Percentiles rank a stretch among this genome's conserved stretches.
Conservation (phyloP, 257 asterid species). For the Echium plantagineum region DNA sequence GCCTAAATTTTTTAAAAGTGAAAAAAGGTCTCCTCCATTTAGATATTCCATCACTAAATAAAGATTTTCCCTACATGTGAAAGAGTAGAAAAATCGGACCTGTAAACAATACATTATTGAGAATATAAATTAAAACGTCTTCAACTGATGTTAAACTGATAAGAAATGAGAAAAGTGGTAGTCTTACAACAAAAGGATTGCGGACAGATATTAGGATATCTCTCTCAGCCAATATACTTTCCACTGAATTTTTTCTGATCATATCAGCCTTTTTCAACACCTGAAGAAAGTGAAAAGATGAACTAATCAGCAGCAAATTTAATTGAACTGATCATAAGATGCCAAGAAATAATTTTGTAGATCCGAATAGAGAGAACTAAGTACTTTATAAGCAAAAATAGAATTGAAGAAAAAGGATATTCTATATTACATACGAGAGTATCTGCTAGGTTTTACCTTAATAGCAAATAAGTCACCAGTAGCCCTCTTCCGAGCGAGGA, state of each 20-base stretch:
- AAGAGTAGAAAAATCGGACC: conserved; percentile 99
- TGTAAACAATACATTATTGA: conserved; percentile 4
- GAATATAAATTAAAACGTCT: conserved; percentile 20
- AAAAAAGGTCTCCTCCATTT: conserved; percentile 97
- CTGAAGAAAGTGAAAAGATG: neutral
- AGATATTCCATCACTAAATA: conserved; percentile 97
- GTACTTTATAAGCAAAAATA: no score
- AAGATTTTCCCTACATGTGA: conserved; percentile 98
- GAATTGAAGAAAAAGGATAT: no score
- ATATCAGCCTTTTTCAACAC: conserved; percentile 73
- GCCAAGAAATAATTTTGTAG: neutral
- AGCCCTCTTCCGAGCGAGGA: conserved; percentile 85
- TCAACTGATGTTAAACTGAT: neutral
- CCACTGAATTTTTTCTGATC: conserved; percentile 96
- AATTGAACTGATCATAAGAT: conserved; percentile 6
- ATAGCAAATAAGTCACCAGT: conserved; percentile 97
- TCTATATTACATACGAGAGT: neutral
- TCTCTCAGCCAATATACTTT: conserved; percentile 93
- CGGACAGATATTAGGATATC: conserved; percentile 92
- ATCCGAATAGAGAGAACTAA: neutral
- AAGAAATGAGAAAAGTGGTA: neutral
- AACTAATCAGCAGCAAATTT: neutral
- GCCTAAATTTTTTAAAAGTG: conserved; percentile 77
- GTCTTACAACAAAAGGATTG: conserved; percentile 83
- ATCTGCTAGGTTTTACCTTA: conserved; percentile 43